Evolutionary conservation across 345 rosid species (phyloP).

Genomic region (Firmiana major): DNA sequence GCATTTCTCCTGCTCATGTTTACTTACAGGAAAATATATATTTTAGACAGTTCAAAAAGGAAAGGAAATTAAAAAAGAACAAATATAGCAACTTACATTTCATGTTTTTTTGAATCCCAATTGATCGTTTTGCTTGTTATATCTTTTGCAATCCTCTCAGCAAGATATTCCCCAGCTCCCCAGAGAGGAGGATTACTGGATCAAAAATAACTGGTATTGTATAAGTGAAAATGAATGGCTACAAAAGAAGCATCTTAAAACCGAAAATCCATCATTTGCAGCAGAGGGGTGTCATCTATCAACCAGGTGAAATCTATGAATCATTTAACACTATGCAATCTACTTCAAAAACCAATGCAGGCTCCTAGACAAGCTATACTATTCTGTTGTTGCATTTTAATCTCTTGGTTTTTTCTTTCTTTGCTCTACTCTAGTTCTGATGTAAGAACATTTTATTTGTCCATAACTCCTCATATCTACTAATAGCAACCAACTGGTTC

Average conservation of each 20-base stretch:
- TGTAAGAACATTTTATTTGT: no score
- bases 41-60: not conserved
- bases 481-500: no score
- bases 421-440: not conserved
- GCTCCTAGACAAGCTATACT: not conserved
- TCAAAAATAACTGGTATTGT: not conserved
- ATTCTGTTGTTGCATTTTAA: not conserved
- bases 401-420: not conserved
- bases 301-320: not conserved
- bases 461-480: no score
- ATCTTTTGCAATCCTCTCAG: slow-evolving; percentile 29
- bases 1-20: not conserved
- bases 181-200: slow-evolving; percentile 31
- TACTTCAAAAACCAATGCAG: not conserved
- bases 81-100: slow-evolving; percentile 20
- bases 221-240: not conserved
- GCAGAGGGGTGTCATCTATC: not conserved
- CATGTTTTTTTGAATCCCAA: slow-evolving; percentile 14
- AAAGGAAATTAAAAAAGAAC: not conserved
- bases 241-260: not conserved
- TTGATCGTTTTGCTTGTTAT: slow-evolving; percentile 22
- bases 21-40: not conserved
- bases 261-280: not conserved
- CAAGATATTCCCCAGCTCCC: slow-evolving; percentile 34
- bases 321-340: not conserved